Conservation (phyloP, 768 basidiomycete genomes). For the Serpula lacrymans region DNA sequence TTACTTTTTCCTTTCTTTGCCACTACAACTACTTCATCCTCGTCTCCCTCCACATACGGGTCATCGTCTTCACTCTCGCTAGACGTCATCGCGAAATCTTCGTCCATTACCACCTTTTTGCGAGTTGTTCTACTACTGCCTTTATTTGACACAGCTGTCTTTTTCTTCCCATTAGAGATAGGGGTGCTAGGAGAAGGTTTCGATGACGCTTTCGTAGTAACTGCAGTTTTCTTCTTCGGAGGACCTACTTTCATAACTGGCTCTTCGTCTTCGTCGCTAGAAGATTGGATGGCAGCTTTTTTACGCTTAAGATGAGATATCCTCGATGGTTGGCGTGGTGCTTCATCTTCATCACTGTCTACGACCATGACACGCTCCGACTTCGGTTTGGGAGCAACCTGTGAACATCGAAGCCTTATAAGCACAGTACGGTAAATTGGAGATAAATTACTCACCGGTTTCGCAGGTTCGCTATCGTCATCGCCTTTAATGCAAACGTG, state of each 20-base stretch:
- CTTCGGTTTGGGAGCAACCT: constrained; percentile 8
- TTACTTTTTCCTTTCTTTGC: constrained; percentile 10
- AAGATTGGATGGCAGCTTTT: constrained; percentile 26
- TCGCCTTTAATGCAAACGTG: not conserved
- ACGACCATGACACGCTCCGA: constrained; percentile 18
- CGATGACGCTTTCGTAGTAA: constrained; percentile 9
- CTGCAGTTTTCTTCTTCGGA: constrained; percentile 39
- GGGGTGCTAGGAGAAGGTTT: not conserved
- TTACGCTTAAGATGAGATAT: constrained; percentile 29
- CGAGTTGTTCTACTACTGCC: constrained; percentile 1
- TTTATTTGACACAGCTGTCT: not conserved
- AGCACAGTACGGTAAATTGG: not conserved
- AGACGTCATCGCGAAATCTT: constrained; percentile 30
- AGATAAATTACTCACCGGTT: not conserved
- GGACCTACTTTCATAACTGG: constrained; percentile 27
- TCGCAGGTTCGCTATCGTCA: constrained; percentile 14
- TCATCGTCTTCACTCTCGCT: constrained; percentile 22
- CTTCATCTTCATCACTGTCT: constrained; percentile 22
- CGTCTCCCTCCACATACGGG: constrained; percentile 15
- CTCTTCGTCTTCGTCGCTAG: constrained; percentile 41
- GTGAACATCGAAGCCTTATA: not conserved
- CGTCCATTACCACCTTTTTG: constrained; percentile 18
- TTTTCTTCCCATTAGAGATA: constrained; percentile 1
- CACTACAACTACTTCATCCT: constrained; percentile 9
- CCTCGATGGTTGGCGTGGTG: not conserved